Conservation (phyloP, 768 basidiomycete species). For the Cystofilobasidium macerans region DNA sequence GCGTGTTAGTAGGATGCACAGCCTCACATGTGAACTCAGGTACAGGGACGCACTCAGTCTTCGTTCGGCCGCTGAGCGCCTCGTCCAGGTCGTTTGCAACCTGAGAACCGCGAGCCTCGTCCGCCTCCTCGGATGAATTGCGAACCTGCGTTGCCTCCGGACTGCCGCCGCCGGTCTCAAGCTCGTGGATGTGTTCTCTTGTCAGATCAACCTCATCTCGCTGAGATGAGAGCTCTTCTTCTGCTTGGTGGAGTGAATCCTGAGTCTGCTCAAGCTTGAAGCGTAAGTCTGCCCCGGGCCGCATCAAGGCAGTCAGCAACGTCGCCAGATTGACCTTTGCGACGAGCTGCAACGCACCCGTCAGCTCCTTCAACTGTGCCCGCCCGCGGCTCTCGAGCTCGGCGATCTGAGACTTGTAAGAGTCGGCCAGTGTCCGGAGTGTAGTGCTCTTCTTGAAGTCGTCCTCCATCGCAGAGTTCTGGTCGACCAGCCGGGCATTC, state of each 20-base stretch:
- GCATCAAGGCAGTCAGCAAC: not conserved
- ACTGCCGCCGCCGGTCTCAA: slow-evolving; percentile 48
- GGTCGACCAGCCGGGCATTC: slow-evolving; percentile 82
- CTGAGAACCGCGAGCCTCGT: slow-evolving; percentile 33
- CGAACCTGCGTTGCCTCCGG: slow-evolving; percentile 41
- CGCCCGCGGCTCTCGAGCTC: slow-evolving; percentile 49
- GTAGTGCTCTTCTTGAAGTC: slow-evolving; percentile 73
- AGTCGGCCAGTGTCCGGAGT: slow-evolving; percentile 81
- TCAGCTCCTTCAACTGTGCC: slow-evolving; percentile 4
- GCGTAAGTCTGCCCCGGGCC: slow-evolving; percentile 41
- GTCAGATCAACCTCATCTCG: slow-evolving; percentile 70
- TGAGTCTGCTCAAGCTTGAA: slow-evolving; percentile 51
- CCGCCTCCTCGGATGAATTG: slow-evolving; percentile 29
- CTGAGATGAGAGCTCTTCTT: slow-evolving; percentile 1
- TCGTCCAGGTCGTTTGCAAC: slow-evolving; percentile 59
- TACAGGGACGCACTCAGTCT: slow-evolving; percentile 38
- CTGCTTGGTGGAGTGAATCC: slow-evolving; percentile 24
- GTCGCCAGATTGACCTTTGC: not conserved
- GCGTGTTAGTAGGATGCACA: too few relatives aligned
- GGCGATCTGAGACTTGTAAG: slow-evolving; percentile 74
- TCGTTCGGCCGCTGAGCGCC: slow-evolving; percentile 62
- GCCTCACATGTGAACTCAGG: too few relatives aligned
- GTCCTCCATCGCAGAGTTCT: slow-evolving; percentile 81
- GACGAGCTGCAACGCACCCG: not conserved
- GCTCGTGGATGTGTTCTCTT: slow-evolving; percentile 79